Percentiles rank a stretch among this genome's conserved stretches.
These are phyloP conservation scores for Hypomontagnella submonticulosa DNA, from an alignment of 495 filamentous ascomycete species.

Conservation along the genomic window DNA sequence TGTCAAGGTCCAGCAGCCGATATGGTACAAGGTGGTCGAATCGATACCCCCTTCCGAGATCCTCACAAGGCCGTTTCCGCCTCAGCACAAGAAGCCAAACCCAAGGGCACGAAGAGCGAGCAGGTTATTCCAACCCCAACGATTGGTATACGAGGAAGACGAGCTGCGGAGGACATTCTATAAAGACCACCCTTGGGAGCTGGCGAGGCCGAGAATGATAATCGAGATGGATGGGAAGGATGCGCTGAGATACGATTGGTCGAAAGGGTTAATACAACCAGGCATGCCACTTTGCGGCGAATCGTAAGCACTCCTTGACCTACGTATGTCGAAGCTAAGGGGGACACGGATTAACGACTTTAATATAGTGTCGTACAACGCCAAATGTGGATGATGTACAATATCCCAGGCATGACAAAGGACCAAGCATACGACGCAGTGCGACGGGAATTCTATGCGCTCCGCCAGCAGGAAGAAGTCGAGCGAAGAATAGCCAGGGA, in stretches of 20 bases:
- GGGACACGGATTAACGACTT: slow-evolving; percentile 20
- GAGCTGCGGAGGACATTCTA: slow-evolving; percentile 82
- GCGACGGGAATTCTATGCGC: slow-evolving; percentile 87
- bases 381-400: slow-evolving; percentile 83
- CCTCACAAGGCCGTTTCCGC: slow-evolving; percentile 72
- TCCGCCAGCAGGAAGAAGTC: slow-evolving; percentile 84
- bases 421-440: slow-evolving; percentile 85
- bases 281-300: slow-evolving; percentile 86
- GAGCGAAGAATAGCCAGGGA: slow-evolving; percentile 86
- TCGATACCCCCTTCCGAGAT: slow-evolving; percentile 83
- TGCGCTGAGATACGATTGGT: slow-evolving; percentile 78
- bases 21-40: slow-evolving; percentile 80
- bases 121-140: slow-evolving; percentile 80
- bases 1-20: slow-evolving; percentile 61
- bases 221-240: slow-evolving; percentile 90
- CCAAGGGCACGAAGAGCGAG: slow-evolving; percentile 68
- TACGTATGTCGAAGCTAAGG: not conserved
- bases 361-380: slow-evolving; percentile 87
- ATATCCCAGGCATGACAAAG: slow-evolving; percentile 65
- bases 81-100: slow-evolving; percentile 66
- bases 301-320: slow-evolving; percentile 64
- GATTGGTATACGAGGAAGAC: slow-evolving; percentile 87
- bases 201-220: slow-evolving; percentile 86
- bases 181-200: slow-evolving; percentile 95
- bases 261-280: slow-evolving; percentile 75